These are phyloP conservation scores for Zea luxurians DNA, from an alignment of 176 grass and related monocot genomes.

Conservation along the genomic window DNA sequence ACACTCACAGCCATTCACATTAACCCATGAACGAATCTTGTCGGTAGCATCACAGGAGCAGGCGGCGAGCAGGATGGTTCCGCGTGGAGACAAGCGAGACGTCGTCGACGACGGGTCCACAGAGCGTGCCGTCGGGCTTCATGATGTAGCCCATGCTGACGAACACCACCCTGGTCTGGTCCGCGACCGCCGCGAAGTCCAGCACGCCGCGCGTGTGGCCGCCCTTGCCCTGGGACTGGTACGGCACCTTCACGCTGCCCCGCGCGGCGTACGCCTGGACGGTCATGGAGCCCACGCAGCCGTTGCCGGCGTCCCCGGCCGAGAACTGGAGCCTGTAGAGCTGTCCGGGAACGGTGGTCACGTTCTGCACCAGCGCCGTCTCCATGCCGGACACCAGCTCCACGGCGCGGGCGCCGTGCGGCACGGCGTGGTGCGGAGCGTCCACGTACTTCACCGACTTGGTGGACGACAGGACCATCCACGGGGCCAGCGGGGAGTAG, in stretches of 20 bases:
- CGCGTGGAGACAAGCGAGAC: constrained; percentile 36
- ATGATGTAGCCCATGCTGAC: constrained; percentile 43
- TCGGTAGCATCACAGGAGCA: constrained; percentile 22
- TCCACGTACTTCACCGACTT: constrained; percentile 67
- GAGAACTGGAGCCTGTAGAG: constrained; percentile 55
- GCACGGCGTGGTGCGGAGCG: constrained; percentile 55
- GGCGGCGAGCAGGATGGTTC: neutral
- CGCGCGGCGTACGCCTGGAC: constrained; percentile 46
- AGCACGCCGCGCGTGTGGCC: constrained; percentile 46
- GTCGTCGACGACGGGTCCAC: constrained; percentile 59
- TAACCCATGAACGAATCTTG: constrained; percentile 14
- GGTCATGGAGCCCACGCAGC: constrained; percentile 46
- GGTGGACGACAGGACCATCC: constrained; percentile 51
- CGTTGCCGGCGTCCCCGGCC: constrained; percentile 50
- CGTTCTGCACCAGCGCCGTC: constrained; percentile 60
- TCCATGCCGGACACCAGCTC: constrained; percentile 60
- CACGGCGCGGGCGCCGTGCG: constrained; percentile 55
- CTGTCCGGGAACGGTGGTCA: constrained; percentile 40
- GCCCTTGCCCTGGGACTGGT: constrained; percentile 47
- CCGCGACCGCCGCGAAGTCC: constrained; percentile 42
- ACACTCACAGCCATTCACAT: neutral
- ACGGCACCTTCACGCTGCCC: constrained; percentile 35
- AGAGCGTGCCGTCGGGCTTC: constrained; percentile 60
- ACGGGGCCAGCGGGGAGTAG: constrained; percentile 54
- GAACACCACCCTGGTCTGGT: constrained; percentile 53